Conservation (phyloP, 306 rosid species). For the Luffa aegyptiaca region DNA sequence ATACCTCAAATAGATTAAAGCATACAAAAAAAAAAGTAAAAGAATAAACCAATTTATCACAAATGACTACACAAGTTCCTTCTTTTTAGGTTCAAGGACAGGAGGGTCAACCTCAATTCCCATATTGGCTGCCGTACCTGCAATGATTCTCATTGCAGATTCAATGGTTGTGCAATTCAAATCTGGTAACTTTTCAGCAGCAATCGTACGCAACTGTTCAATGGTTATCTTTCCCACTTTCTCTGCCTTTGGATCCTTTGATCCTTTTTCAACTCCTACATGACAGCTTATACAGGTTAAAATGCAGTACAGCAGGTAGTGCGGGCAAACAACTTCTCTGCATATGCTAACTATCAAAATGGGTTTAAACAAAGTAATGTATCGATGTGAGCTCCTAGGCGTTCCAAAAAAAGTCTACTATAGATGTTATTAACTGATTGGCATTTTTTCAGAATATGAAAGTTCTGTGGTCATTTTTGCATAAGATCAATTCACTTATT, state of each 20-base stretch:
- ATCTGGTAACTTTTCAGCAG: constrained; percentile 89
- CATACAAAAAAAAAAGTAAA: neutral
- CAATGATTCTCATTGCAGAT: constrained; percentile 95
- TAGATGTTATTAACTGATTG: neutral
- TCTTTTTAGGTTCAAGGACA: constrained; percentile 62
- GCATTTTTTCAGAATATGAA: neutral
- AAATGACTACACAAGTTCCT: constrained; percentile 25
- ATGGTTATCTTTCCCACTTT: constrained; percentile 84
- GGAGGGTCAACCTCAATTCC: constrained; percentile 98
- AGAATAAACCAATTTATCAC: neutral
- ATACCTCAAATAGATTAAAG: neutral
- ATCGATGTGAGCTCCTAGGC: neutral
- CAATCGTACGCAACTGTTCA: constrained; percentile 73
- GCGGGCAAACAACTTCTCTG: neutral
- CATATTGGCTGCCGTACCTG: constrained; percentile 98
- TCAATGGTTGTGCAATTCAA: constrained; percentile 76
- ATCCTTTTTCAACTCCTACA: constrained; percentile 90
- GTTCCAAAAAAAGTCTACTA: neutral
- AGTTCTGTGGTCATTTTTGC: neutral
- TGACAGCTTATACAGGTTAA: constrained; percentile 4
- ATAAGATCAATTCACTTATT: neutral
- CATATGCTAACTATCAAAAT: neutral
- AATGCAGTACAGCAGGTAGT: neutral
- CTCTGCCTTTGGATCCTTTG: constrained; percentile 64
- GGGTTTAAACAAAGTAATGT: neutral